Evolutionary conservation across 192 early-diverging fungal species (phyloP), one percentile per base, ranked within the genome.

Genomic region (Backusella parvicylindrica): DNA sequence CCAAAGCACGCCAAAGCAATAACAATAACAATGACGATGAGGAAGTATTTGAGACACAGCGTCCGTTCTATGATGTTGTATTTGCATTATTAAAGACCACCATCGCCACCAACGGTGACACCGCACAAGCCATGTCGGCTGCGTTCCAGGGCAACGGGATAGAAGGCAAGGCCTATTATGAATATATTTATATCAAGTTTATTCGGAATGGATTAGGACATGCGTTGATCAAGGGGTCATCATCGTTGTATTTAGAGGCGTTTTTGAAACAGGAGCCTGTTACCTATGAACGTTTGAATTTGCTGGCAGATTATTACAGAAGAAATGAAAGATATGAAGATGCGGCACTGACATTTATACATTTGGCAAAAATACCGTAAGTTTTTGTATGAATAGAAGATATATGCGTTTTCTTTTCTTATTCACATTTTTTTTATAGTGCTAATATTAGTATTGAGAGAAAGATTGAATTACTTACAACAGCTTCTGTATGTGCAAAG

Each of bases 291-390:
- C 21, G 23, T 30, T 26, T 38, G 16, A 70, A 47, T 43, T 47
- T 70, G 26, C 68, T 70, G 38, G 68, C 68, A 37, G 26, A 26
- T 18, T 70, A 70, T 70, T 70, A 70, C 28, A 70, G 37, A 70
- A 30, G 8, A 13, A 70, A 47, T 47, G 68, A 47, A 47, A 30
- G 68, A 9, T 70, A 70, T 41, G 68, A 70, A 6, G 68, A 69
- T 41, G 68, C 68, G 8, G 68, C 68, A 15, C 36, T 3, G 43
- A 43, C 23, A 11, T 69, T 40, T 30, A 28, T 41, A 6, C 11
- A 28, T 15, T 31, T 69, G 23, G 68, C 68, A 0, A 38, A 26
- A 41, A 15, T 21, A 47, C 26, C 35, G 66, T 68, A 68, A 68
- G 36, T 40, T 40, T 2, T 40, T 40, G n/a, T n/a, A 12, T 12